Evolutionary conservation across 768 basidiomycete species (phyloP).

Genomic region (Lactarius quietus): DNA sequence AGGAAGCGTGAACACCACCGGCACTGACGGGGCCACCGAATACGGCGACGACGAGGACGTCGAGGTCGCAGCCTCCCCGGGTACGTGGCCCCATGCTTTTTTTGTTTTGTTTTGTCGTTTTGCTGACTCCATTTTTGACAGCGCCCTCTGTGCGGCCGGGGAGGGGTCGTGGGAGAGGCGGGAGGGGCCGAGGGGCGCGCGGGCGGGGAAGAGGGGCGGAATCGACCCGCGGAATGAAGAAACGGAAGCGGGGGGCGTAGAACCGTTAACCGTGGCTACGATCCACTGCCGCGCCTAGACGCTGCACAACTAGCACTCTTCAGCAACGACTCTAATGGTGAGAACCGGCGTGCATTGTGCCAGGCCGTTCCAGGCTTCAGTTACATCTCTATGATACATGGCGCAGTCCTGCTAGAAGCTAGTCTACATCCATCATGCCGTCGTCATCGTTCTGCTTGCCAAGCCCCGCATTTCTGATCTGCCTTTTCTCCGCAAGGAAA

Average conservation of each 20-base stretch:
- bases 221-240: slow-evolving; percentile 16
- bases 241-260: slow-evolving; percentile 19
- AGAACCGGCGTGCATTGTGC: background rate
- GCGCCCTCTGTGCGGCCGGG: slow-evolving; percentile 18
- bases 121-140: background rate
- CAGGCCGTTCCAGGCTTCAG: slow-evolving; percentile 1
- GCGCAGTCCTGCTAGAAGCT: slow-evolving; percentile 1
- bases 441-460: slow-evolving; percentile 26
- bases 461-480: slow-evolving; percentile 31
- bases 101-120: background rate
- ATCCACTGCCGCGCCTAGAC: background rate
- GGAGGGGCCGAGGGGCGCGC: slow-evolving; percentile 14
- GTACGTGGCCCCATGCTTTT: background rate
- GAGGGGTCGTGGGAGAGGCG: slow-evolving; percentile 19
- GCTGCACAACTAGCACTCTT: background rate
- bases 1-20: slow-evolving; percentile 68
- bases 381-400: slow-evolving; percentile 9
- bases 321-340: background rate
- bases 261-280: background rate
- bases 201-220: slow-evolving; percentile 19
- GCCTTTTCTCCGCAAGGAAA: slow-evolving; percentile 59
- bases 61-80: slow-evolving; percentile 32
- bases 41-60: slow-evolving; percentile 63
- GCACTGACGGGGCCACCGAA: slow-evolving; percentile 66
- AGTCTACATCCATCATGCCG: slow-evolving; percentile 24